Evolutionary conservation across 2,329 filamentous ascomycete species (phyloP).

Genomic region (Diaporthe capsici): DNA sequence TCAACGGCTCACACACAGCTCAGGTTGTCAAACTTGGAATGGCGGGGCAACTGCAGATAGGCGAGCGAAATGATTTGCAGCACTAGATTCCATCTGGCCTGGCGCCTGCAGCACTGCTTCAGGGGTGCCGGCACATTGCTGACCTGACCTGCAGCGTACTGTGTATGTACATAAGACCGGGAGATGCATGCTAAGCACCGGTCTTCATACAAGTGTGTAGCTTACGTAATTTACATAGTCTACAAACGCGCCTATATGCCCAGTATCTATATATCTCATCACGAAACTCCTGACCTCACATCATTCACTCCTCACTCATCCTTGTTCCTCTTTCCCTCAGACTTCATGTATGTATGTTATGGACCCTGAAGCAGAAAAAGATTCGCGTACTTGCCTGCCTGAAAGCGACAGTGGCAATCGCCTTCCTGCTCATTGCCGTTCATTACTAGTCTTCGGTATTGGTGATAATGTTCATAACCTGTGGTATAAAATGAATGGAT

Average conservation of each 20-base stretch:
- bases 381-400: no score
- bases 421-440: not conserved
- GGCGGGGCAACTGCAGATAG: conserved; percentile 43
- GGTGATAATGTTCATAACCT: not conserved
- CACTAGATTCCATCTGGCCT: conserved; percentile 16
- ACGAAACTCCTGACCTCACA: not conserved
- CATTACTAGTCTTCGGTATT: not conserved
- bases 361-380: not conserved
- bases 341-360: not conserved
- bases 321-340: not conserved
- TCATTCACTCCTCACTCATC: not conserved
- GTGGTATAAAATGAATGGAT: not conserved
- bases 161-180: not conserved
- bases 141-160: not conserved
- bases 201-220: not conserved
- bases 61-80: conserved; percentile 21
- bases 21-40: conserved; percentile 38
- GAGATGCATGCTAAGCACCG: not conserved
- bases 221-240: no score
- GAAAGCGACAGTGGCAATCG: not conserved
- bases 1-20: conserved; percentile 47
- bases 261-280: not conserved
- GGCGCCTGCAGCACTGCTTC: not conserved
- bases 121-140: conserved; percentile 26
- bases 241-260: not conserved